Conservation (phyloP, 352 stramenopile genomes). For the Phytophthora pistaciae region DNA sequence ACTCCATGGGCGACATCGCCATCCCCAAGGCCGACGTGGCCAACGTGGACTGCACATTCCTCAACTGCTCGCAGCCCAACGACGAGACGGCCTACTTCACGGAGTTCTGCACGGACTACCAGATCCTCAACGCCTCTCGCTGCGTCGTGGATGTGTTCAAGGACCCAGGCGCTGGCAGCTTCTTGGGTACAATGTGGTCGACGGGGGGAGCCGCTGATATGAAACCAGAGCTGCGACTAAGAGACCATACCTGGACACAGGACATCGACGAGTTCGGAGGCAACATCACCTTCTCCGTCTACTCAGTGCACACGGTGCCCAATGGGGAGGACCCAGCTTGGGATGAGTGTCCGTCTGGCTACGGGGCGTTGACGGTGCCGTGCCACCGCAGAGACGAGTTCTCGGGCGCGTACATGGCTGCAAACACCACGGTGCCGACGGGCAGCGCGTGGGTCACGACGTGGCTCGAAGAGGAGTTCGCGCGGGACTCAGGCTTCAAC, state of each 20-base stretch:
- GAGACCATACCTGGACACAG: slow-evolving; percentile 35
- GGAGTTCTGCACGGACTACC: slow-evolving; percentile 37
- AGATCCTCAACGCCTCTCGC: slow-evolving; percentile 44
- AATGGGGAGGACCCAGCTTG: slow-evolving; percentile 11
- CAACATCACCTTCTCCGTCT: slow-evolving; percentile 32
- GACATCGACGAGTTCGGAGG: slow-evolving; percentile 17
- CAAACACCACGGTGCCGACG: slow-evolving; percentile 9
- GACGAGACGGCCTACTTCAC: slow-evolving; percentile 19
- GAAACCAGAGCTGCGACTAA: slow-evolving; percentile 17
- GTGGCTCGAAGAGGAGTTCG: slow-evolving; percentile 33
- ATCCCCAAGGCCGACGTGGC: slow-evolving; percentile 25
- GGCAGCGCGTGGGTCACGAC: slow-evolving; percentile 24
- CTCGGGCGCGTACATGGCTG: slow-evolving; percentile 10
- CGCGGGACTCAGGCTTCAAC: slow-evolving; percentile 3
- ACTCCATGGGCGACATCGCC: slow-evolving; percentile 37
- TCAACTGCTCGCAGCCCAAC: slow-evolving; percentile 43
- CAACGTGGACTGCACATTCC: slow-evolving; percentile 26
- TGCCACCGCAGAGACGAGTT: slow-evolving; percentile 16
- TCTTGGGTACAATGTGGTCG: slow-evolving; percentile 42
- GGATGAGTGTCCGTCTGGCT: not conserved
- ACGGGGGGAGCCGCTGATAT: slow-evolving; percentile 26
- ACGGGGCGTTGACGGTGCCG: slow-evolving; percentile 27
- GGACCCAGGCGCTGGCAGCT: not conserved
- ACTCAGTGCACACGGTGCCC: slow-evolving; percentile 29
- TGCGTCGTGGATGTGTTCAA: slow-evolving; percentile 42